Evolutionary conservation across 257 asterid species (phyloP).

Genomic region (Solanum okadae): DNA sequence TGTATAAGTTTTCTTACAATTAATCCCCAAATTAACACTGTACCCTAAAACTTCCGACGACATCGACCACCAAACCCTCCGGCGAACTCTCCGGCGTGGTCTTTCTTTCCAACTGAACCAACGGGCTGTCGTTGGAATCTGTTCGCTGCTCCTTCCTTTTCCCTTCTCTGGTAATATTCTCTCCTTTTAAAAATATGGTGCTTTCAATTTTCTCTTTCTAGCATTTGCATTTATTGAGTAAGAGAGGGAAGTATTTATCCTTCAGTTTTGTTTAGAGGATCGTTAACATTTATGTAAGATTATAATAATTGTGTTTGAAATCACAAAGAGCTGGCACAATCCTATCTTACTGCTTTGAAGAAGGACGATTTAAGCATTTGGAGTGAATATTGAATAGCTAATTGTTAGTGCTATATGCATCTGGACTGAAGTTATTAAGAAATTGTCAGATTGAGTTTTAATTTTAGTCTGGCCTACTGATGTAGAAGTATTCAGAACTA

Average conservation of each 20-base stretch:
- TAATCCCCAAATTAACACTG: background rate
- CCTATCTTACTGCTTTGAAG: background rate
- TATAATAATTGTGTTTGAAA: background rate
- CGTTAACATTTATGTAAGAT: background rate
- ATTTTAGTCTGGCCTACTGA: background rate
- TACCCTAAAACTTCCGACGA: background rate
- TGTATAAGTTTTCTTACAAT: background rate
- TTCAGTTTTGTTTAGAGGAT: background rate
- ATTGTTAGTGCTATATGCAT: background rate
- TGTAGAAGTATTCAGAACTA: background rate
- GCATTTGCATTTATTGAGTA: background rate
- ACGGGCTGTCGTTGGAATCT: background rate
- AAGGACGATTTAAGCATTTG: background rate
- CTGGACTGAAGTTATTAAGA: background rate
- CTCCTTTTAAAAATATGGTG: background rate
- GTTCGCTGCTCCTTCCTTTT: background rate
- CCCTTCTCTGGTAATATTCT: background rate
- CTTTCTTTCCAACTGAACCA: background rate
- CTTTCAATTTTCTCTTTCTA: background rate
- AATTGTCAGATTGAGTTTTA: background rate
- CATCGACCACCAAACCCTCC: background rate
- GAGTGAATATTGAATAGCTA: background rate
- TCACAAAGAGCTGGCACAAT: background rate
- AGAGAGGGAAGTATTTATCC: background rate
- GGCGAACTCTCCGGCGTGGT: background rate